Evolutionary conservation across 1,139 yeast species (phyloP).

Genomic region (Chernovozyma aurita): DNA sequence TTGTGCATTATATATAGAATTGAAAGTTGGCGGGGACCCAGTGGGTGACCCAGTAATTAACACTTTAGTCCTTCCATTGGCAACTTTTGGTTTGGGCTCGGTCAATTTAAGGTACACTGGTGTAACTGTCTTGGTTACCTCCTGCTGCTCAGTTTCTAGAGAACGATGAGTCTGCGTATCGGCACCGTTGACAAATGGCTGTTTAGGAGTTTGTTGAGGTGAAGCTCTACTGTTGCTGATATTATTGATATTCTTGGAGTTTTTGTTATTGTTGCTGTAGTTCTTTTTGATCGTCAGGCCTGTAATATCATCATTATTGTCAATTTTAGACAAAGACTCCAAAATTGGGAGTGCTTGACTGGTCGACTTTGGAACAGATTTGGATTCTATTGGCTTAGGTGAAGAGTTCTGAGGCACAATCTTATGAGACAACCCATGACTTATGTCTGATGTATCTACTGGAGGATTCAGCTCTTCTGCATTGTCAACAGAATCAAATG

Average conservation of each 20-base stretch:
- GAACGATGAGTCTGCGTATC: background rate
- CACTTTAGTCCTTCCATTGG: background rate
- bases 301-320: background rate
- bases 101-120: background rate
- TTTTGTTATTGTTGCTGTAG: background rate
- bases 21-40: background rate
- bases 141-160: background rate
- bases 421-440: background rate
- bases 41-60: background rate
- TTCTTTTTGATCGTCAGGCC: background rate
- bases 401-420: no score
- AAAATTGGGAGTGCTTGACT: no score
- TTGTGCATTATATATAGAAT: background rate
- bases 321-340: background rate
- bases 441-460: background rate
- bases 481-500: slow-evolving; percentile 1
- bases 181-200: no score
- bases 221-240: no score
- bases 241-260: background rate
- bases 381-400: background rate
- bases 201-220: no score
- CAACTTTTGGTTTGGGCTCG: background rate
- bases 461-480: background rate
- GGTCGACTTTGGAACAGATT: background rate
- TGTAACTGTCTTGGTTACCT: background rate